These are phyloP conservation scores for Musa beccarii DNA, from an alignment of 176 grass and related monocot genomes.

Conservation along the genomic window DNA sequence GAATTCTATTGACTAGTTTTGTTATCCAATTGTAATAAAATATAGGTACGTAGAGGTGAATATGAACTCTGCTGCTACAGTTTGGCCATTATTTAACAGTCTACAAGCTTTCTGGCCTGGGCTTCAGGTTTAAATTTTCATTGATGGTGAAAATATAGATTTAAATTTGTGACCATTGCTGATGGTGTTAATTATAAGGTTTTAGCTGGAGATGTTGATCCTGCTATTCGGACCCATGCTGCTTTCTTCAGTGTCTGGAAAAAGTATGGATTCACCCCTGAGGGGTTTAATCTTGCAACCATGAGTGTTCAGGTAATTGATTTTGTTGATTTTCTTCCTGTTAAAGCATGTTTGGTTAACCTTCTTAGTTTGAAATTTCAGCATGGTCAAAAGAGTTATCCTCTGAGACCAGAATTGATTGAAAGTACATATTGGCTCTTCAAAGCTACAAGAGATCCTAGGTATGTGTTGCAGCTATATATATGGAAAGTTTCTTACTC, in stretches of 20 bases:
- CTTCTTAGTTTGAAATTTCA: slow-evolving; percentile 1
- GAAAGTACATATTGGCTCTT: slow-evolving; percentile 98
- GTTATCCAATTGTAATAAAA: neutral
- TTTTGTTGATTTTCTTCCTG: neutral
- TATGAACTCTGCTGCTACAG: slow-evolving; percentile 93
- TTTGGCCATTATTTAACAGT: slow-evolving; percentile 97
- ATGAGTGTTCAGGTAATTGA: slow-evolving; percentile 60
- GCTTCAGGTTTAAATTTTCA: slow-evolving; percentile 76
- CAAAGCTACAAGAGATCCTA: slow-evolving; percentile 94
- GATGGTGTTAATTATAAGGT: slow-evolving; percentile 86
- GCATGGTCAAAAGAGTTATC: slow-evolving; percentile 80
- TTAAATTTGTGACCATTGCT: slow-evolving; percentile 47
- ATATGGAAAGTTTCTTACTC: neutral
- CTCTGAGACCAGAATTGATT: slow-evolving; percentile 81
- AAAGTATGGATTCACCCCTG: slow-evolving; percentile 93
- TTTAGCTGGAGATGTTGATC: slow-evolving; percentile 95
- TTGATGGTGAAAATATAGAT: slow-evolving; percentile 13
- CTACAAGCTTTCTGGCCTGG: slow-evolving; percentile 99
- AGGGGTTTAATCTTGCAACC: slow-evolving; percentile 94
- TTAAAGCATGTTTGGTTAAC: neutral
- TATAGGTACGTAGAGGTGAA: slow-evolving; percentile 94
- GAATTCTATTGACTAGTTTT: neutral
- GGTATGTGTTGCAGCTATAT: slow-evolving; percentile 47
- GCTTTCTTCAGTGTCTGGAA: slow-evolving; percentile 99
- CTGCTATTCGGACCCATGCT: slow-evolving; percentile 91